Base-by-base conservation (phyloP, 2,329 filamentous ascomycete species). In the Calonectria ilicicola region DNA sequence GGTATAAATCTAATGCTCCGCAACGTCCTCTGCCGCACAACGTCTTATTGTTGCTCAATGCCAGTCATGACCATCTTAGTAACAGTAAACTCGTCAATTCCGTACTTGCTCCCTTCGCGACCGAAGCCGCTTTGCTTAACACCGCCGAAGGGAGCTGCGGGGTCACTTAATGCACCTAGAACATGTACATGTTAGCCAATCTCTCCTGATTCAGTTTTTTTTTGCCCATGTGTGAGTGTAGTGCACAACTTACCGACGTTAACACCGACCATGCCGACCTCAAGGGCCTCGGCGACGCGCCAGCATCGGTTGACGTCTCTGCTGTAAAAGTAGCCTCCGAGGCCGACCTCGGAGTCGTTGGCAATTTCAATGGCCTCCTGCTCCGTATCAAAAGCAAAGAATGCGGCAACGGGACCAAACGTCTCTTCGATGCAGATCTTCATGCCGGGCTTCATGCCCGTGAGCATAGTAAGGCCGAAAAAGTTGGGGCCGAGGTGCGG, bases 61-160 rank as follows among this genome's bases (percentile, higher is more conserved):
- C 80, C 80, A 21, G 77, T 79, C 79, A 80, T 81, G 12, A 81
- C 73, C 79, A 88, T 93, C 87, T 95, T 95, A 72, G 93, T 92
- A 62, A 89, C 84, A 76, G 91, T 86, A 80, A 94, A 95, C 83
- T 95, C 93, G 35, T 92, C 90, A 74, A 94, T 91, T 15, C 93
- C 93, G 72, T 94, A 93, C 80, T 90, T 90, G 77, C 92, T 92
- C 47, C 93, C 93, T 83, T 95, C 94, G 70, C 93, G 87, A 15
- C 93, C 93, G 78, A 94, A 95, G 27, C 94, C 94, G 77, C 91
- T 93, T 84, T 94, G 87, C 84, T 96, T 95, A 51, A 96, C 91
- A 74, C 94, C 94, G 21, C 94, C 94, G 80, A 95, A 96, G 3
- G 89, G 89, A 62, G 87, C 82, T 1, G 87, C 87, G 38, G 86